Evolutionary conservation across 192 early-diverging fungal species (phyloP).

Genomic region (Entomortierella parvispora): DNA sequence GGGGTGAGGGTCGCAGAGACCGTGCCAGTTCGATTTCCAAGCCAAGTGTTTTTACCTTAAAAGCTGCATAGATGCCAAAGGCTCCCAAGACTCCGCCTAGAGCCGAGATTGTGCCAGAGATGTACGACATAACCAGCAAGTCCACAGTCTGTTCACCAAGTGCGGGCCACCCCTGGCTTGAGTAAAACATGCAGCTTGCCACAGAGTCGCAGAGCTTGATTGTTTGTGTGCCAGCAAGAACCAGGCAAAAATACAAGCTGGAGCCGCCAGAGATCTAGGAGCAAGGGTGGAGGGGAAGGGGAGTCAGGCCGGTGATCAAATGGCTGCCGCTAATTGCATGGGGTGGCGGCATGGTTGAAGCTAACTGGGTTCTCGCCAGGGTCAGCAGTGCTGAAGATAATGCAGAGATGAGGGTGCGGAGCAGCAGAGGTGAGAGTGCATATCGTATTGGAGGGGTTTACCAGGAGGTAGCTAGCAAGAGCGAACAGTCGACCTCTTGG

Average conservation of each 20-base stretch:
- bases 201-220: slow-evolving; percentile 26
- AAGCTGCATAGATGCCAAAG: slow-evolving; percentile 41
- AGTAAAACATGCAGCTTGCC: slow-evolving; percentile 31
- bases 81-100: slow-evolving; percentile 29
- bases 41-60: slow-evolving; percentile 40
- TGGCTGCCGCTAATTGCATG: no score
- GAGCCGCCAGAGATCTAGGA: slow-evolving; percentile 23
- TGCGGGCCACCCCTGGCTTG: slow-evolving; percentile 41
- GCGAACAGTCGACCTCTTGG: slow-evolving; percentile 16
- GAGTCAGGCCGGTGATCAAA: no score
- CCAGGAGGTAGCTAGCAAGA: slow-evolving; percentile 31
- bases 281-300: not conserved
- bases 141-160: slow-evolving; percentile 37
- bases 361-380: no score
- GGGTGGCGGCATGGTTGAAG: no score
- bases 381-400: not conserved
- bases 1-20: no score
- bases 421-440: not conserved
- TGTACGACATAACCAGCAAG: slow-evolving; percentile 33
- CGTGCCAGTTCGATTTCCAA: no score
- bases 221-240: slow-evolving; percentile 27
- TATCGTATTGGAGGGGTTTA: no score
- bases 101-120: slow-evolving; percentile 36
- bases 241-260: slow-evolving; percentile 40
- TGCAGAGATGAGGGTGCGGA: not conserved